These are phyloP conservation scores for Hypoxylon lienhwacheense DNA, from an alignment of 495 filamentous ascomycete genomes.

Conservation along the genomic window DNA sequence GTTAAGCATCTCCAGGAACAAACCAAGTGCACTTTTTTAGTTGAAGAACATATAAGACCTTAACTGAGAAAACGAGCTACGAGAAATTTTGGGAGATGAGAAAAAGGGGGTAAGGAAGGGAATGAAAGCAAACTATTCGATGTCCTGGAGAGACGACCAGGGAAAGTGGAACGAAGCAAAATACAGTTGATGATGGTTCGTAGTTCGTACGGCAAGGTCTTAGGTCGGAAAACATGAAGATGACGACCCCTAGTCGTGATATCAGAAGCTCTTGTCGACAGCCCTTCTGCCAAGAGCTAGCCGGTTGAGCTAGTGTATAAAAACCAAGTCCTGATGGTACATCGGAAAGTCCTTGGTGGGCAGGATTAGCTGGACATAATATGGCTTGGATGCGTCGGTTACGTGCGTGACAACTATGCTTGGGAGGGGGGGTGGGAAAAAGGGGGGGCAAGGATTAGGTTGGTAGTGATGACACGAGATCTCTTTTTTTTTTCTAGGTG, in stretches of 20 bases:
- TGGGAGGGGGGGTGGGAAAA: neutral
- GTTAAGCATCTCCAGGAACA: neutral
- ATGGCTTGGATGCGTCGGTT: neutral
- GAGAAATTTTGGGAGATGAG: too few relatives aligned
- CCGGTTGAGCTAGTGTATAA: neutral
- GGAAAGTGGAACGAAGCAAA: neutral
- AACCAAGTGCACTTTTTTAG: neutral
- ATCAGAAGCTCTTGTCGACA: neutral
- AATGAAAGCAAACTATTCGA: too few relatives aligned
- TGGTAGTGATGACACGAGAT: neutral
- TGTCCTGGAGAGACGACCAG: neutral
- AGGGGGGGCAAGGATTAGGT: neutral
- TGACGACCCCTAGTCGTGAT: neutral
- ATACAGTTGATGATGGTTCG: too few relatives aligned
- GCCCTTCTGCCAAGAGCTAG: neutral
- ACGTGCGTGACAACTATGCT: neutral
- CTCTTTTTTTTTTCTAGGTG: slow-evolving; percentile 22
- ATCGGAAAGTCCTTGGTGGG: neutral
- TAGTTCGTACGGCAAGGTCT: neutral
- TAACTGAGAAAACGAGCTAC: too few relatives aligned
- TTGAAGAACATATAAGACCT: neutral
- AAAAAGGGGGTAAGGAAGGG: too few relatives aligned
- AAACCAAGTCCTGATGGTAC: neutral
- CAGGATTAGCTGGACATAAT: slow-evolving; percentile 5
- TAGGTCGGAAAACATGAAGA: neutral